Conservation (phyloP, 257 asterid genomes). For the Solanum rostratum region DNA sequence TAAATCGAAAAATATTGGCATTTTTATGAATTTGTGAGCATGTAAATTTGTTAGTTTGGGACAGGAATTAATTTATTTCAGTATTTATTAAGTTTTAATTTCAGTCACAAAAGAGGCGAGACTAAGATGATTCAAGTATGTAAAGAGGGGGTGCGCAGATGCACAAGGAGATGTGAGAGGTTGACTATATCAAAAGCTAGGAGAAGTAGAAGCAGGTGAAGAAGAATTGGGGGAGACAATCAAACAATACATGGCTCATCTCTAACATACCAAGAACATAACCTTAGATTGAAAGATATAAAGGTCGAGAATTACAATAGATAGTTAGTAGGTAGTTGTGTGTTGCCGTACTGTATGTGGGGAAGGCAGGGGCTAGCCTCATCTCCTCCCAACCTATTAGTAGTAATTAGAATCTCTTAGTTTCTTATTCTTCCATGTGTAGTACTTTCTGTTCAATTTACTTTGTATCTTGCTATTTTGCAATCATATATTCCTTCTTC, state of each 20-base stretch:
- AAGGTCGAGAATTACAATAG: neutral
- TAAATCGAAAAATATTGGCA: neutral
- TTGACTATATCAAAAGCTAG: neutral
- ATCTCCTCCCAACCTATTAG: neutral
- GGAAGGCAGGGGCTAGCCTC: neutral
- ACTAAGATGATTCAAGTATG: neutral
- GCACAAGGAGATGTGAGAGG: neutral
- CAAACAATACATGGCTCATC: neutral
- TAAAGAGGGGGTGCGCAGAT: neutral
- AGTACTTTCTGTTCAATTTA: neutral
- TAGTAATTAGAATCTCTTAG: neutral
- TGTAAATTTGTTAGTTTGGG: neutral
- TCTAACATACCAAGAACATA: neutral
- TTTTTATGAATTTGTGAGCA: neutral
- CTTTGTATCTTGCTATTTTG: neutral
- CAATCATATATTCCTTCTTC: neutral
- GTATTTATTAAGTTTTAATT: neutral
- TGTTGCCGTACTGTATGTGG: neutral
- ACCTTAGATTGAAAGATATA: neutral
- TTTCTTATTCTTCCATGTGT: neutral
- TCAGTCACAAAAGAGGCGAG: neutral
- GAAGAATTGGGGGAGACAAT: neutral
- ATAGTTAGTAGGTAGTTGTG: neutral
- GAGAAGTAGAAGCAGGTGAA: neutral
- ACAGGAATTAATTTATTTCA: neutral